Evolutionary conservation across 768 basidiomycete genomes (phyloP), one percentile per base, ranked within the genome.

Genomic region (Russula sp.): DNA sequence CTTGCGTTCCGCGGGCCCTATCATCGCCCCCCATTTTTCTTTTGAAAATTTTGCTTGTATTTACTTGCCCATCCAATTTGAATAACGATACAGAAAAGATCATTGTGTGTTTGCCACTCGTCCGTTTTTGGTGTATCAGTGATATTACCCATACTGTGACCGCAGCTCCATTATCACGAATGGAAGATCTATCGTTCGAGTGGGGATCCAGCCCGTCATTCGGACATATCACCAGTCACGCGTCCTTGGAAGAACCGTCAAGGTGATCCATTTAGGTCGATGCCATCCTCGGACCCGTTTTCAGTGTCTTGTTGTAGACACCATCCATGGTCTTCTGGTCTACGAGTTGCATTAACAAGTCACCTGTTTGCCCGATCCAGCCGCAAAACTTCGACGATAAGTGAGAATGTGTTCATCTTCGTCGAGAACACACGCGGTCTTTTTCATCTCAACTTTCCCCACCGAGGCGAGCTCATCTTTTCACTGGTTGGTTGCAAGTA

Each of bases 261-360:
- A 42, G 18, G 42, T 28, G 42, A 46, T 42, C 60, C 36, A 55
- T 48, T 26, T 28, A 22, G 63, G 26, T 53, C 13, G 26, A 44
- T 36, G 22, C 50, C 58, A 48, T 54, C 58, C 38, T 65, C 64
- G 64, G 59, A 26, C 54, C 64, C 59, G 46, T 44, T 36, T 20
- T 28, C 54, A 24, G 7, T 34, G 48, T 13, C 59, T 61, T 55
- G 28, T 60, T 28, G 28, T 50, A 50, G 48, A 50, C 50, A n/a
- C 10, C 18, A 26, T 64, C 32, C 44, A 49, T 46, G 26, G 52
- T 28, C 57, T 46, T 52, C 40, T 58, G 18, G 32, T 10, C 2
- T 16, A 18, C 38, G 16, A 40, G 38, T 52, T 14, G 36, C 22
- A 14, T 20, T 48, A 46, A 34, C 22, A 6, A 44, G 34, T 26